Evolutionary conservation across 306 rosid genomes (phyloP).

Genomic region (Canavalia ensiformis): DNA sequence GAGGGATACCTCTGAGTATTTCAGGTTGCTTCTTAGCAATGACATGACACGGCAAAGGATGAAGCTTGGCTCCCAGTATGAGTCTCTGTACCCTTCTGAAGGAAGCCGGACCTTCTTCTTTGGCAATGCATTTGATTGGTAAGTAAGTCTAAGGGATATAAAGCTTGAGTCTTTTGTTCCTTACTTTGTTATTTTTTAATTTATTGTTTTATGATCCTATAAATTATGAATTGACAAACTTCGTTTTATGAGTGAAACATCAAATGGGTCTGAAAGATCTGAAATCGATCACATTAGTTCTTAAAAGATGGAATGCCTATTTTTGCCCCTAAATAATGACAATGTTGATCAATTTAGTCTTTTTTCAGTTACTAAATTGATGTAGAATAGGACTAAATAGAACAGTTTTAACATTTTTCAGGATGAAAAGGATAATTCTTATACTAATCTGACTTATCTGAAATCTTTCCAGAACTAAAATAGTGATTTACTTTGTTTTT

Average conservation of each 20-base stretch:
- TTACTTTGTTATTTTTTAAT: background rate
- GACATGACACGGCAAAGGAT: slow-evolving; percentile 73
- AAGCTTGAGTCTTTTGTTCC: slow-evolving; percentile 33
- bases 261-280: too few species aligned
- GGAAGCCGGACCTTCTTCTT: slow-evolving; percentile 73
- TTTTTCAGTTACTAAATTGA: too few species aligned
- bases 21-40: slow-evolving; percentile 61
- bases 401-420: too few species aligned
- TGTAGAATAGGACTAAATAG: too few species aligned
- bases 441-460: too few species aligned
- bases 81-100: slow-evolving; percentile 68
- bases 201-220: background rate
- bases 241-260: background rate
- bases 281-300: too few species aligned
- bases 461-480: too few species aligned
- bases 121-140: slow-evolving; percentile 76
- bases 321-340: too few species aligned
- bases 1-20: slow-evolving; percentile 63
- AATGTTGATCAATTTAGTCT: too few species aligned
- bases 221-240: background rate
- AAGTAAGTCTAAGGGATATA: slow-evolving; percentile 30
- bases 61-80: slow-evolving; percentile 69
- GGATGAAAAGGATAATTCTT: too few species aligned
- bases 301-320: too few species aligned
- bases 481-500: background rate